Percentiles rank a stretch among this genome's conserved stretches.
These are phyloP conservation scores for Talaromyces sp. DNA, from an alignment of 2,329 filamentous ascomycete species.

Conservation along the genomic window DNA sequence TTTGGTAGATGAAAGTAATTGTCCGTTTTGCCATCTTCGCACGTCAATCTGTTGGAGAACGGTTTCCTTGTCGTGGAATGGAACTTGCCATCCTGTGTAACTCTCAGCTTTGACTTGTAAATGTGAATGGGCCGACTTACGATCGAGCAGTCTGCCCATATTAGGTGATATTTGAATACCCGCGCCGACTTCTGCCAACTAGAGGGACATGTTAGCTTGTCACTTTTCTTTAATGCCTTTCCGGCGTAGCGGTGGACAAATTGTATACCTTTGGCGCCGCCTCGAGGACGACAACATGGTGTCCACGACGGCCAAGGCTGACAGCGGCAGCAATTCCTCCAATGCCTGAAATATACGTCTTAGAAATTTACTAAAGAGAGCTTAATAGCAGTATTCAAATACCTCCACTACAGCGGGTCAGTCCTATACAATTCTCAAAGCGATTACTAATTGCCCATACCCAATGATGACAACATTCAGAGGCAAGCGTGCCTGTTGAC, in stretches of 20 bases:
- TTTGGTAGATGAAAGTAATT: conserved; percentile 25
- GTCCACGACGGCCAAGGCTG: conserved; percentile 27
- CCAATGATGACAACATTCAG: conserved; percentile 29
- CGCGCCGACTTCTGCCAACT: conserved; percentile 57
- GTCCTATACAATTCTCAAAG: background rate
- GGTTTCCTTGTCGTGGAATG: conserved; percentile 28
- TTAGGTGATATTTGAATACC: conserved; percentile 81
- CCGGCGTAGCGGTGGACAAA: background rate
- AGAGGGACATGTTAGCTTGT: conserved; percentile 1
- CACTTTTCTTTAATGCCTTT: background rate
- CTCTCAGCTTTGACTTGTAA: background rate
- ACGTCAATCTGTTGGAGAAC: conserved; percentile 30
- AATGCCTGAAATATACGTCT: conserved; percentile 19
- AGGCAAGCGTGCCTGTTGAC: conserved; percentile 20
- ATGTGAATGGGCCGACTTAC: conserved; percentile 22
- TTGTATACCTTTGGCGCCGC: conserved; percentile 28
- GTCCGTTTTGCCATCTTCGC: conserved; percentile 29
- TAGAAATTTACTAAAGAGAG: background rate
- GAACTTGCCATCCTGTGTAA: conserved; percentile 27
- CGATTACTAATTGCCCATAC: conserved; percentile 15
- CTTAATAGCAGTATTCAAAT: background rate
- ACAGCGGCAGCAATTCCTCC: conserved; percentile 31
- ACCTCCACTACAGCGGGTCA: background rate
- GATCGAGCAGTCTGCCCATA: conserved; percentile 67
- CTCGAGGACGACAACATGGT: conserved; percentile 28